These are phyloP conservation scores for Fusarium tuaranense DNA, from an alignment of 2,329 filamentous ascomycete genomes.

Conservation along the genomic window DNA sequence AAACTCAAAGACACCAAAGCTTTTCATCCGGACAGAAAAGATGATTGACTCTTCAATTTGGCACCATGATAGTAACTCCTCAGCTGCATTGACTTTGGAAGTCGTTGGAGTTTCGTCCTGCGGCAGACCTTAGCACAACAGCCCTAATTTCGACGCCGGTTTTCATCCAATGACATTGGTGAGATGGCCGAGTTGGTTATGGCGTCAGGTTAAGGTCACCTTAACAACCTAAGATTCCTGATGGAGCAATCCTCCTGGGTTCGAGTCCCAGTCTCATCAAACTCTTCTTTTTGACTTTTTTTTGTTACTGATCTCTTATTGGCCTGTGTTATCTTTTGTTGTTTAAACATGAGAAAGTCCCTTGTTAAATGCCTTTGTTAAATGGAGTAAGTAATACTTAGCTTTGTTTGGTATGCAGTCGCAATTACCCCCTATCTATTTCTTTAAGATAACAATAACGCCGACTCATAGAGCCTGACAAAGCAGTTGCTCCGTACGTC, in stretches of 20 bases:
- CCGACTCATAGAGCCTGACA: too few species aligned
- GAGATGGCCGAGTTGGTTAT: conserved; percentile 38
- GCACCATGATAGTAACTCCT: neutral
- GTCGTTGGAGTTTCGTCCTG: neutral
- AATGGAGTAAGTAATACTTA: too few species aligned
- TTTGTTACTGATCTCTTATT: neutral
- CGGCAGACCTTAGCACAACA: fast-evolving
- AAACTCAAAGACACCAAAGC: neutral
- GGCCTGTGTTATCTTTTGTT: too few species aligned
- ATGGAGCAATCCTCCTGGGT: conserved; percentile 37
- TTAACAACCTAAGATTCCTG: conserved; percentile 29
- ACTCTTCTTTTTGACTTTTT: conserved; percentile 50
- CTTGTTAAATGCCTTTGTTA: neutral
- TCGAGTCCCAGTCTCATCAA: conserved; percentile 37
- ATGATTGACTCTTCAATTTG: neutral
- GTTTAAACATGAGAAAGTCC: too few species aligned
- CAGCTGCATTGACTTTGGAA: neutral
- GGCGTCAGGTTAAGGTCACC: conserved; percentile 36
- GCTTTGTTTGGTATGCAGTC: neutral
- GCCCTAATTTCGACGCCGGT: fast-evolving
- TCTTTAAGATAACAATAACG: too few species aligned
- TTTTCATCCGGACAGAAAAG: neutral
- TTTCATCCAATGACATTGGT: conserved; percentile 6
- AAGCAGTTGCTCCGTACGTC: too few species aligned
- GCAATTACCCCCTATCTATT: too few species aligned